Percentiles rank a stretch among this genome's conserved stretches.
These are phyloP conservation scores for Alternaria alternata DNA, from an alignment of 2,329 filamentous ascomycete species.

Conservation along the genomic window DNA sequence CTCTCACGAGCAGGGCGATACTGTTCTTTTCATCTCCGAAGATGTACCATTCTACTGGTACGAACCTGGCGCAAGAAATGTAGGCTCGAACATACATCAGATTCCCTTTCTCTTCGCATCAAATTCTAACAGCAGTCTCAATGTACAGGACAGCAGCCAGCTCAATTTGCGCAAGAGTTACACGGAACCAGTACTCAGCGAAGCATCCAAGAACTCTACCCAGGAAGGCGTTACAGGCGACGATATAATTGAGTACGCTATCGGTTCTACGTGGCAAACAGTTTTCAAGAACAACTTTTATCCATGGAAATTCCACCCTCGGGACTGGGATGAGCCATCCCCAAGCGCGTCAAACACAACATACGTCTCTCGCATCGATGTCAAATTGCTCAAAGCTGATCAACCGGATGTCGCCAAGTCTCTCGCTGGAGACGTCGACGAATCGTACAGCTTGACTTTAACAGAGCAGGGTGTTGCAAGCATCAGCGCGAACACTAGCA, in stretches of 20 bases:
- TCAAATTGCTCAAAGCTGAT: conserved; percentile 68
- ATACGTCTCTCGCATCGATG: conserved; percentile 66
- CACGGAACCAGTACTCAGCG: conserved; percentile 11
- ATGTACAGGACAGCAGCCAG: conserved; percentile 19
- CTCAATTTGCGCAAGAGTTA: conserved; percentile 22
- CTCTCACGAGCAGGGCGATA: conserved; percentile 49
- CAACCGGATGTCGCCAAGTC: conserved; percentile 65
- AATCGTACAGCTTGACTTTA: conserved; percentile 76
- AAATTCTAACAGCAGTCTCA: conserved; percentile 28
- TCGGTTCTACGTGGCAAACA: conserved; percentile 64
- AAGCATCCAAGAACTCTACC: neutral
- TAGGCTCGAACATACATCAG: conserved; percentile 32
- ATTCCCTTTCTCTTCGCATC: conserved; percentile 22
- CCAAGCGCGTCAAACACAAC: conserved; percentile 50
- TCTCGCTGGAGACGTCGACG: conserved; percentile 70
- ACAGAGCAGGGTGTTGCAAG: conserved; percentile 65
- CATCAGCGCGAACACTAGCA: conserved; percentile 71
- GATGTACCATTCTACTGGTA: conserved; percentile 48
- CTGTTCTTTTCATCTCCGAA: conserved; percentile 51
- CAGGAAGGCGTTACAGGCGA: conserved; percentile 55
- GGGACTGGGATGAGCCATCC: conserved; percentile 70
- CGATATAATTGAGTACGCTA: conserved; percentile 56
- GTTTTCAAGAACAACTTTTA: conserved; percentile 75
- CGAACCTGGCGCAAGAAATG: conserved; percentile 47
- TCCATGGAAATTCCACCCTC: conserved; percentile 78